Evolutionary conservation across 2,329 filamentous ascomycete species (phyloP), one percentile per base, ranked within the genome.

Genomic region (Cytospora chrysosperma): DNA sequence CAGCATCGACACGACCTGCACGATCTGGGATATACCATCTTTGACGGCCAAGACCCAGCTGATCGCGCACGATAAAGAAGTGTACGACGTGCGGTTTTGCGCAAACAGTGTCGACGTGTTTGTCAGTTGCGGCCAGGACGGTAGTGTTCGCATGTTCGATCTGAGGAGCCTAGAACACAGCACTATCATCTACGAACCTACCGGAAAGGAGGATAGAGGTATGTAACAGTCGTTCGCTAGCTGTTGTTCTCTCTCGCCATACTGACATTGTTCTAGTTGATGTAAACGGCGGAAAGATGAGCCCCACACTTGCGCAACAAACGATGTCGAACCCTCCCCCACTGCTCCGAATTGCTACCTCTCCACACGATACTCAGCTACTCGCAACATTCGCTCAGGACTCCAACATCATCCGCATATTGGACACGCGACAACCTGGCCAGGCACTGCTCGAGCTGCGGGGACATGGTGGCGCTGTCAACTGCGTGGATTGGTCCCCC

Each of bases 81-180:
- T 99, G 7, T 99, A 97, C 72, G 95, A 99, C 74, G 95, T 99
- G 55, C 88, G 95, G 24, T 99, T 99, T 78, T 99, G 95, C 78
- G 95, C 95, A 56, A 95, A 96, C 70, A 97, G 93, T 70, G 92
- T 97, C n/a, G 95, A 99, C 72, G 93, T 98, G 1, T 99, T 99
- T 75, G 95, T 98, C 34, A 97, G 92, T 75, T 99, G 95, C 75
- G 95, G 95, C 58, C 94, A 96, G 62, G 95, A 99, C 74, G 95
- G 95, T 47, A 98, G 94, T 75, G 95, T 99, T 28, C 88, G 95
- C 70, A 99, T 99, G 95, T 99, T 99, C 77, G 95, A 99, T 76
- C 81, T 99, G 66, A 87, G 95, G 72, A 98, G 94, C 75, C 79
- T 99, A 59, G 95, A 99, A 75, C 95, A 99, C 75, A 97, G 93